These are phyloP conservation scores for Pulveroboletus sp. DNA, from an alignment of 768 basidiomycete genomes.

Conservation along the genomic window DNA sequence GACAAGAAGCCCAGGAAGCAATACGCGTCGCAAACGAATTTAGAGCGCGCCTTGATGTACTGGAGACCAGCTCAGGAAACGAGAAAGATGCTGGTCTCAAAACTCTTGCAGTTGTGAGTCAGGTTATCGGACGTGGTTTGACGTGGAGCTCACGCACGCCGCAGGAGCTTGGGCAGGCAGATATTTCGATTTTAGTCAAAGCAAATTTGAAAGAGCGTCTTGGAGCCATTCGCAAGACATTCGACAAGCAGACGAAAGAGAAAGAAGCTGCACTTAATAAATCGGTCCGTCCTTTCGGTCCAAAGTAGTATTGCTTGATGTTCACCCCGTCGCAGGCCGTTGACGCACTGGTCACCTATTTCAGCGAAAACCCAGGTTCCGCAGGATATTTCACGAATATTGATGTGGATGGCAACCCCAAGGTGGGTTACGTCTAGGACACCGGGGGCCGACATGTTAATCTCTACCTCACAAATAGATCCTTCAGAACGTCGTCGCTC, in stretches of 20 bases:
- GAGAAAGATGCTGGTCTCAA: constrained; percentile 90
- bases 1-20: constrained; percentile 86
- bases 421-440: constrained; percentile 45
- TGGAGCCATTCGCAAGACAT: constrained; percentile 68
- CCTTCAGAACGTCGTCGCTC: constrained; percentile 68
- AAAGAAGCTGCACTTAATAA: constrained; percentile 75
- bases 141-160: not conserved
- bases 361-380: constrained; percentile 72
- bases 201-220: constrained; percentile 75
- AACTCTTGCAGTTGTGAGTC: constrained; percentile 67
- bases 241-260: constrained; percentile 85
- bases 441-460: not conserved
- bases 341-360: constrained; percentile 67
- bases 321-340: constrained; percentile 48
- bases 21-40: constrained; percentile 65
- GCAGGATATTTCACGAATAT: constrained; percentile 68
- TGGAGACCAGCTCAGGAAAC: constrained; percentile 62
- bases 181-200: constrained; percentile 86
- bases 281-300: constrained; percentile 45
- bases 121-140: not conserved
- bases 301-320: not conserved
- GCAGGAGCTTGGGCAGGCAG: constrained; percentile 85
- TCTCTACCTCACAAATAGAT: constrained; percentile 41
- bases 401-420: constrained; percentile 81
- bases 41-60: constrained; percentile 56